Evolutionary conservation across 2,329 filamentous ascomycete species (phyloP), one percentile per base, ranked within the genome.

Genomic region (Sclerotinia sclerotiorum): DNA sequence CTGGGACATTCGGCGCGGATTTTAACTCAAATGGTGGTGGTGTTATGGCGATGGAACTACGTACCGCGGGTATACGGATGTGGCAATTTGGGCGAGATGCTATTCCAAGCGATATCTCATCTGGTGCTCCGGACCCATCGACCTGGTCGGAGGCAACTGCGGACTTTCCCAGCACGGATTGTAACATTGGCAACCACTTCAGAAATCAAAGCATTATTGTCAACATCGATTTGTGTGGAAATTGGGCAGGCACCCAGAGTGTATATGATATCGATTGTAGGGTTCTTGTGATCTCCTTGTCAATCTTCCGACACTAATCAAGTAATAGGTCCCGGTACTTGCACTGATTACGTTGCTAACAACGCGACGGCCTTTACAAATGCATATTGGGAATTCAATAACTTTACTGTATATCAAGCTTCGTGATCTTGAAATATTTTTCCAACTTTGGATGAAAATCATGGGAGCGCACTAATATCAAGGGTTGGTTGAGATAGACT

Each of bases 181-280:
- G 94, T 80, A 81, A 94, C 74, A 90, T 96, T 71, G 81, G 87
- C 68, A 75, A 79, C 1, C 85, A 90, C 79, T 96, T 97, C 81
- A 81, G 81, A 70, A 81, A 90, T 70, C 85, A 97, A 82, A 86
- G 89, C 75, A 88, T 97, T 72, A 87, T 94, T 74, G 89, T 94
- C 77, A 88, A 94, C 80, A 95, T 89, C 3, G 91, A 90, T 46
- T 90, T 97, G 77, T 97, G 94, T 79, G 94, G 94, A 35, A 87
- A 89, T 77, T 97, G 93, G 93, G 93, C 93, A 6, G 92, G 92
- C 84, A 82, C 78, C 75, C 13, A 80, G 68, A 77, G 24, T 62
- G 61, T 74, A 52, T 77, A 74, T 69, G 55, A 63, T 27, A 66
- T 74, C 60, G 74, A 58, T 69, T 77, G 75, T 74, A 65, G 55